These are phyloP conservation scores for Cladochytrium replicatum DNA, from an alignment of 192 early-diverging fungal genomes.

Conservation along the genomic window DNA sequence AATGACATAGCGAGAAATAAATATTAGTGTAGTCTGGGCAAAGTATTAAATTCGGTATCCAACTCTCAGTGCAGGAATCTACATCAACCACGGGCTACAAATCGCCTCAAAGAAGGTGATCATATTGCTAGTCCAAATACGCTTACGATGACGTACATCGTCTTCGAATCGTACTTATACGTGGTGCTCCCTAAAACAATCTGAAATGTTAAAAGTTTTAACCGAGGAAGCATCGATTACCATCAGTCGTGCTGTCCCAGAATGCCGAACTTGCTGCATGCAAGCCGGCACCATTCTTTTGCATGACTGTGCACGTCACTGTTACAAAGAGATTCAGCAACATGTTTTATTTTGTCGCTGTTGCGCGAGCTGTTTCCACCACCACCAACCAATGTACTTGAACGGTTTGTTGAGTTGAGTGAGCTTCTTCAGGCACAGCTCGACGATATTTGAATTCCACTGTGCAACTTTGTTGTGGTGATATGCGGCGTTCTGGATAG, in stretches of 20 bases:
- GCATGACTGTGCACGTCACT: conserved; percentile 74
- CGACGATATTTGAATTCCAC: conserved; percentile 67
- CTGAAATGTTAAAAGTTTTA: conserved; percentile 4
- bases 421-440: conserved; percentile 54
- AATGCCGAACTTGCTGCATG: conserved; percentile 63
- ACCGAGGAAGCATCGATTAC: conserved; percentile 29
- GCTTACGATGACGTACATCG: conserved; percentile 69
- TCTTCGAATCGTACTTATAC: conserved; percentile 68
- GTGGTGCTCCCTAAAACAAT: conserved; percentile 47
- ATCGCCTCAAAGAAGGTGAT: too few species aligned
- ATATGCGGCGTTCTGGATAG: conserved; percentile 58
- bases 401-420: conserved; percentile 59
- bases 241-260: conserved; percentile 67
- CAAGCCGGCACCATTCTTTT: conserved; percentile 71
- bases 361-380: too few species aligned
- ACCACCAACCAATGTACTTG: conserved; percentile 65
- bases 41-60: too few species aligned
- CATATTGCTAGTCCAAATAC: conserved; percentile 68
- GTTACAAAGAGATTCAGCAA: too few species aligned
- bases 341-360: too few species aligned
- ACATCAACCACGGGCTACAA: too few species aligned
- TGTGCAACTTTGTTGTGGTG: conserved; percentile 62
- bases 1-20: too few species aligned
- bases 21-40: too few species aligned
- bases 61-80: too few species aligned